These are phyloP conservation scores for Borealophlyctis nickersoniae DNA, from an alignment of 192 early-diverging fungal species.

Conservation along the genomic window DNA sequence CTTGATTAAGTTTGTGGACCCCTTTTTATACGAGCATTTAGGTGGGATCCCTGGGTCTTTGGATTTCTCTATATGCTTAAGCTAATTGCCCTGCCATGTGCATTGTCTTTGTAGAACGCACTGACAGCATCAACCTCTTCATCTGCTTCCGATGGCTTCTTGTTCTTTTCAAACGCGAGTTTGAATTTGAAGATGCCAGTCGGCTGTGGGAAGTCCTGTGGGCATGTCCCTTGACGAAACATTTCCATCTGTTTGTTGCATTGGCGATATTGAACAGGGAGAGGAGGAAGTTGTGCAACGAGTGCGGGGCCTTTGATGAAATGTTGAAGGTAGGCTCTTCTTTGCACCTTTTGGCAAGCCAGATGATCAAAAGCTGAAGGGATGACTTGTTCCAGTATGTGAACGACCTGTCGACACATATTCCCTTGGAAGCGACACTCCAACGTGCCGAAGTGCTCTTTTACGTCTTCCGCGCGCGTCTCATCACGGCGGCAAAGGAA, in stretches of 20 bases:
- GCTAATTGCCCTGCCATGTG: too few relatives aligned
- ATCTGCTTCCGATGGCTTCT: constrained; percentile 98
- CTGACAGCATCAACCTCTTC: constrained; percentile 89
- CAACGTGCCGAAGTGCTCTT: constrained; percentile 43
- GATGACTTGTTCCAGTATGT: constrained; percentile 64
- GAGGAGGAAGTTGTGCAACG: constrained; percentile 72
- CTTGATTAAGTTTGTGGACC: constrained; percentile 85
- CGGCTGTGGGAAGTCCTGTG: constrained; percentile 82
- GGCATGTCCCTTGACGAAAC: constrained; percentile 55
- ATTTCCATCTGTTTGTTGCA: constrained; percentile 93
- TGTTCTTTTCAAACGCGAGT: constrained; percentile 97
- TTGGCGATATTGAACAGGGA: constrained; percentile 92
- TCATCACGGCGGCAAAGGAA: constrained; percentile 25
- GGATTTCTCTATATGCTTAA: constrained; percentile 3
- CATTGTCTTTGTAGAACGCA: constrained; percentile 44
- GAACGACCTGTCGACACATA: constrained; percentile 79
- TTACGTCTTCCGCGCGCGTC: constrained; percentile 34
- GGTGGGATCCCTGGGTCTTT: constrained; percentile 34
- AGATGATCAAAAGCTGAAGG: neutral
- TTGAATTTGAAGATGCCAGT: constrained; percentile 78
- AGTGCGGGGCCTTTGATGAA: constrained; percentile 84
- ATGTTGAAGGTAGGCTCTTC: constrained; percentile 69
- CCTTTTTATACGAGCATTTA: constrained; percentile 77
- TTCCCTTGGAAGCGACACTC: constrained; percentile 42
- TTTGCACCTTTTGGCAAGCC: neutral